These are phyloP conservation scores for Flagelloscypha sp. DNA, from an alignment of 768 basidiomycete genomes.

Conservation along the genomic window DNA sequence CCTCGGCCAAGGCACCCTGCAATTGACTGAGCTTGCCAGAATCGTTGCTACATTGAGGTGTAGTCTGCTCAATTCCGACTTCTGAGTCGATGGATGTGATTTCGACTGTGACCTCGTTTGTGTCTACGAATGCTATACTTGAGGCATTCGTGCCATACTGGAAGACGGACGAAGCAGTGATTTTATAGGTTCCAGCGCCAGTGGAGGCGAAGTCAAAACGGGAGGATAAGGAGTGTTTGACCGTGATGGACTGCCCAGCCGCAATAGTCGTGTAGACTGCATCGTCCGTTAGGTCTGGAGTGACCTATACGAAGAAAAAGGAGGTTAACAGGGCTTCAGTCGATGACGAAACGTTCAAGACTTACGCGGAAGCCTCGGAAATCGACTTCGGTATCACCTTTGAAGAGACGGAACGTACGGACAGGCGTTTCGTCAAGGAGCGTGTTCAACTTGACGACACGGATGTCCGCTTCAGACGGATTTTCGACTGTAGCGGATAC, in stretches of 20 bases:
- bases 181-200: slow-evolving; percentile 8
- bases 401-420: slow-evolving; percentile 7
- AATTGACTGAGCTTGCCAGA: slow-evolving; percentile 4
- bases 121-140: slow-evolving; percentile 3
- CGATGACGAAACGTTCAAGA: neutral
- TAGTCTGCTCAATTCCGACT: too few species aligned
- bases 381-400: slow-evolving; percentile 5
- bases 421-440: slow-evolving; percentile 8
- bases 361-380: slow-evolving; percentile 9
- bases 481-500: slow-evolving; percentile 9
- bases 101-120: slow-evolving; percentile 3
- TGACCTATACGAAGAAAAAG: slow-evolving; percentile 1
- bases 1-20: slow-evolving; percentile 5
- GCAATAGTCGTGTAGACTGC: slow-evolving; percentile 9
- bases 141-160: slow-evolving; percentile 6
- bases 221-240: slow-evolving; percentile 9
- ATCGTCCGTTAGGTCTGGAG: slow-evolving; percentile 5
- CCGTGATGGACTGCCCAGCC: slow-evolving; percentile 9
- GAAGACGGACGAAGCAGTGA: slow-evolving; percentile 6
- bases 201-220: slow-evolving; percentile 8
- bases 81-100: slow-evolving; percentile 7
- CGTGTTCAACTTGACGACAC: slow-evolving; percentile 11
- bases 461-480: slow-evolving; percentile 8
- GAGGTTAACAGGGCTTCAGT: neutral
- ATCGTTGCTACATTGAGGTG: slow-evolving; percentile 7